Conservation (phyloP, 371 early-diverging fungal genomes). For the Mucor circinelloides region DNA sequence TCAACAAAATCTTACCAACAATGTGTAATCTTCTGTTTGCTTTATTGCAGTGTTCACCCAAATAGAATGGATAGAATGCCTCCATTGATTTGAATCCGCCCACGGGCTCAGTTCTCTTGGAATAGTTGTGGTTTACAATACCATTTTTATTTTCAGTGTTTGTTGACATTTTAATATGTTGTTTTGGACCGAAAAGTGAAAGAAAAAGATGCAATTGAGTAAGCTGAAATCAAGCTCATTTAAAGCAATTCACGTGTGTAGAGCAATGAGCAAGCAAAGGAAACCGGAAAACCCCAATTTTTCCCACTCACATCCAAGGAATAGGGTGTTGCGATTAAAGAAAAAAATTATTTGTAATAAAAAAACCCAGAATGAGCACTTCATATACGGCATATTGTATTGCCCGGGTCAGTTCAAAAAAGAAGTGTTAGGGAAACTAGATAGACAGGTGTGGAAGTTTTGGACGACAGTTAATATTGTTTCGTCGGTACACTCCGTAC, state of each 20-base stretch:
- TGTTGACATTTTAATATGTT: constrained; percentile 7
- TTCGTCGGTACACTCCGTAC: constrained; percentile 16
- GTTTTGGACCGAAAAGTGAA: neutral
- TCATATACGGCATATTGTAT: no score
- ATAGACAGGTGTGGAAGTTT: no score
- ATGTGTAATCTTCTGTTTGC: constrained; percentile 62
- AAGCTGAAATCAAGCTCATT: neutral
- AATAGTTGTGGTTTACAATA: constrained; percentile 59
- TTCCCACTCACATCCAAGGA: constrained; percentile 1
- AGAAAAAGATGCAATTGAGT: neutral
- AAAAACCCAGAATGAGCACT: no score
- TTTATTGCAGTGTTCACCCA: constrained; percentile 64
- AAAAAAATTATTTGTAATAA: no score
- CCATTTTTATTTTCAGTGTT: constrained; percentile 3
- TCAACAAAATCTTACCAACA: constrained; percentile 33
- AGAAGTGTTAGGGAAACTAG: no score
- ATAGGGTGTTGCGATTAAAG: no score
- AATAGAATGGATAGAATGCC: constrained; percentile 72
- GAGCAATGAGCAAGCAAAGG: neutral
- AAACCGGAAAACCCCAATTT: neutral
- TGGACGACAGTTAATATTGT: no score
- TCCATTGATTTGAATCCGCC: constrained; percentile 55
- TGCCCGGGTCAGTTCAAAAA: no score
- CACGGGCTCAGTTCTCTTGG: constrained; percentile 48
- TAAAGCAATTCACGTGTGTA: neutral